phyloP scores from a whole-genome alignment of 1,284 basidiomycete genomes.

The Cerioporus squamosus region DNA sequence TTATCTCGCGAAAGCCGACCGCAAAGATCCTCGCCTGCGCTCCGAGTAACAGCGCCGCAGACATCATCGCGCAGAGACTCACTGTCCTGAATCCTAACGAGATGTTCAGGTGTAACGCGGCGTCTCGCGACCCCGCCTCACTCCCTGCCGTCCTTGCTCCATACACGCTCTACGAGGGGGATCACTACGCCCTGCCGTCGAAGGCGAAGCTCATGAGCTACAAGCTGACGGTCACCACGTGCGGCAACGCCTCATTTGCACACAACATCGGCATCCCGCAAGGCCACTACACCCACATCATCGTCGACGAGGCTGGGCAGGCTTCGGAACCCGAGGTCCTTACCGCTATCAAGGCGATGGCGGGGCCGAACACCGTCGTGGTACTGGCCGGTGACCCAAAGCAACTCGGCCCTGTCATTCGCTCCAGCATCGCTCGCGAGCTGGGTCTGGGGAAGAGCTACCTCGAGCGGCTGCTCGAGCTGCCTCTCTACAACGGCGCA shows the following conservation, averaged over 20 bases:
- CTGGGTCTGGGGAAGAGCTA: conserved; percentile 56
- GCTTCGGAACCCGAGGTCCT: conserved; percentile 63
- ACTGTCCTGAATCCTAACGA: conserved; percentile 38
- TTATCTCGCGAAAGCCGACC: conserved; percentile 46
- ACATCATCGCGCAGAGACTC: conserved; percentile 63
- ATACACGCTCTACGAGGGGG: conserved; percentile 45
- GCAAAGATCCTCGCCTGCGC: conserved; percentile 66
- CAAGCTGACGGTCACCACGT: conserved; percentile 63
- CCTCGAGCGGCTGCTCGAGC: conserved; percentile 54
- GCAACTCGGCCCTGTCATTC: conserved; percentile 61
- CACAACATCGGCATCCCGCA: conserved; percentile 57
- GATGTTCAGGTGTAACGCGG: conserved; percentile 69
- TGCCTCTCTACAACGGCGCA: conserved; percentile 45
- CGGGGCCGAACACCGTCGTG: conserved; percentile 44
- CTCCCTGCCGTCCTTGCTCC: conserved; percentile 48
- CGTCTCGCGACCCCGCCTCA: conserved; percentile 50
- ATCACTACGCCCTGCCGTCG: conserved; percentile 52
- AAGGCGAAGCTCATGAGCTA: conserved; percentile 47
- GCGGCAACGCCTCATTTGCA: conserved; percentile 59
- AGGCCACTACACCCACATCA: conserved; percentile 66
- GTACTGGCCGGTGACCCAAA: conserved; percentile 62
- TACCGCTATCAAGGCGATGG: conserved; percentile 54
- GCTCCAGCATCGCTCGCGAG: conserved; percentile 46
- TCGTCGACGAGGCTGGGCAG: conserved; percentile 70
- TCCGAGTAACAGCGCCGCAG: conserved; percentile 65